Base-by-base conservation (phyloP, 331 rosid genomes). In the Malus hybrid region DNA sequence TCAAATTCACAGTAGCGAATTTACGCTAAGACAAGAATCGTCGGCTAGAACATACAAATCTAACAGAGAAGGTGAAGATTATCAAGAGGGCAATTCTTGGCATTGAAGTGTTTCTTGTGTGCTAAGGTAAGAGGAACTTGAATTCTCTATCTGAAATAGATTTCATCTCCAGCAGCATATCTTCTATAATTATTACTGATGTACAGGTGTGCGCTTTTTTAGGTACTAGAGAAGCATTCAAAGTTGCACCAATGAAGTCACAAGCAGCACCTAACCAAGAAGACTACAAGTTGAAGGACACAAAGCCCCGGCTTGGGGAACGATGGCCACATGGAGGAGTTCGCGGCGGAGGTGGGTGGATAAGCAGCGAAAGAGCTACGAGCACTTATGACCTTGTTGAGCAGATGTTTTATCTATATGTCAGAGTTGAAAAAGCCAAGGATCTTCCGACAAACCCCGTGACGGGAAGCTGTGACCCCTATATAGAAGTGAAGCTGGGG, bases 361-460 rank as follows among this genome's bases (percentile, higher is more conserved):
- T 87, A 60, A 85, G 86, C 67, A 80, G 85, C 46, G 97, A 92
- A 36, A 85, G 96, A 76, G 88, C 90, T 6, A 84, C 93, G 0
- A 88, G 93, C 88, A 88, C 97, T 9, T 89, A 85, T 14, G 98
- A 90, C 63, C 96, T 93, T 2, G 98, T 91, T 46, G 94, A 91
- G 64, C 91, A 91, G 76, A 87, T 89, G 97, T 87, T 66, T 48
- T 91, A 91, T 76, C 91, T 91, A 4, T 89, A 87, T 46, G 97
- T 91, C 28, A 85, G 89, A 8, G 90, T 89, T 4, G 91, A 74
- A 71, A 91, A 86, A 76, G 97, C 97, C 10, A 91, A 86, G 61
- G 85, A 87, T 76, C 91, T 91, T 32, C 94, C 86, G 13, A 70
- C 87, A 52, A 89, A 86, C 69, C 84, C 86, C 29, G 52, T 89